Evolutionary conservation across 2,329 filamentous ascomycete species (phyloP), one percentile per base, ranked within the genome.

Genomic region (Colletotrichum higginsianum): DNA sequence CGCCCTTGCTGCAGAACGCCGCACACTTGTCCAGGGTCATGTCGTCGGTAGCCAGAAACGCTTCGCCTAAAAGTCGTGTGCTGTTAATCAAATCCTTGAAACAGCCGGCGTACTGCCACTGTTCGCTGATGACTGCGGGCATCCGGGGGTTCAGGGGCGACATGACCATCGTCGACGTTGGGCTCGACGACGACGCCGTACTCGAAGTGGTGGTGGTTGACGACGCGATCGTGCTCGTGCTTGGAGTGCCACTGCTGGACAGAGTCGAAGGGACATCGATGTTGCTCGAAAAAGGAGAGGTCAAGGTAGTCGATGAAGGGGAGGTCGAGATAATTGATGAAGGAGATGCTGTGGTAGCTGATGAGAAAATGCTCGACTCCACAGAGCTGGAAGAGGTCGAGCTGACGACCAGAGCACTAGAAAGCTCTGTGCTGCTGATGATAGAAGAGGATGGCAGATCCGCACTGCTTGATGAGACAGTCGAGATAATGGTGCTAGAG

Each of bases 1-100:
- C 56, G 1, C 65, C 71, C 7, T 35, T 53, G 46, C 69, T 73
- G 47, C 78, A 79, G 61, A 76, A 78, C 26, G 71, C 49, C 9
- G 77, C 78, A 44, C 77, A 78, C 2, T 67, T 55, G 42, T 75
- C 74, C 3, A 77, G 70, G 2, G 75, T 76, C 70, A 77, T 77
- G 18, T 67, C 68, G 30, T 76, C 72, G 0, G 74, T 62, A 3
- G 77, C 70, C 4, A 62, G 67, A 15, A 23, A 74, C 2, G 65
- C 52, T 11, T 67, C 67, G 0, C n/a, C 47, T 6, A 78, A 60
- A 5, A 74, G 70, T 1, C 76, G 67, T 15, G 38, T 46, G n/a
- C 50, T 46, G 70, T 76, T 64, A 55, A 76, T 65, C 21, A 77
- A 72, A 61, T 77, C 75, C 12, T 73, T 64, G 67, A 76, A 76